phyloP scores from a whole-genome alignment of 257 asterid species.

The Linaria vulgaris region DNA sequence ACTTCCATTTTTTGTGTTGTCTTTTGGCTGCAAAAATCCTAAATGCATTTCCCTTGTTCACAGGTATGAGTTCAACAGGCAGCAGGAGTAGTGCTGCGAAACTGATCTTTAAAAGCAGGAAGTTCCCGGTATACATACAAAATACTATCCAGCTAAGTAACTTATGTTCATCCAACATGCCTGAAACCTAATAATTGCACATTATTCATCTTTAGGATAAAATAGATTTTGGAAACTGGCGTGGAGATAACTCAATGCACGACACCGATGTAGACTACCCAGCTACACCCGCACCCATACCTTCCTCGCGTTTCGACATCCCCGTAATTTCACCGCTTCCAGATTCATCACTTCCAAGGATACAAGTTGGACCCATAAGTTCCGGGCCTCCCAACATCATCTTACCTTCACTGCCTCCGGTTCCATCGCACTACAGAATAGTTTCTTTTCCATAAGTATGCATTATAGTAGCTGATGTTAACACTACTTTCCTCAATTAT shows the following conservation, averaged over 20 bases:
- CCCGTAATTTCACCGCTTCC: too few relatives aligned
- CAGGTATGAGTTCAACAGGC: conserved; percentile 31
- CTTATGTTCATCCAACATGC: neutral
- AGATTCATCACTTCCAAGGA: too few relatives aligned
- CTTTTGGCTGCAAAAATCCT: neutral
- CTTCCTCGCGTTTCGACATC: too few relatives aligned
- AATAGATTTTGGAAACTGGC: neutral
- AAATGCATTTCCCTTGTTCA: neutral
- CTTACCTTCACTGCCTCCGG: conserved; percentile 76
- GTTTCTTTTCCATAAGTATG: conserved; percentile 22
- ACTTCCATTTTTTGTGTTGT: neutral
- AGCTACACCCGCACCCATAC: too few relatives aligned
- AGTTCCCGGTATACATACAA: conserved; percentile 46
- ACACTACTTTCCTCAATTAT: too few relatives aligned
- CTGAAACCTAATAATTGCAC: too few relatives aligned
- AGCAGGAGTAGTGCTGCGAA: conserved; percentile 25
- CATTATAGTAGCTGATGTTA: neutral
- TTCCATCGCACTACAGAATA: neutral
- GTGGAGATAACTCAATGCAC: conserved; percentile 7
- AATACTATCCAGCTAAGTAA: neutral
- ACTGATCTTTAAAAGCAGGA: conserved; percentile 37
- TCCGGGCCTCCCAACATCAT: too few relatives aligned
- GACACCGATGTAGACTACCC: too few relatives aligned
- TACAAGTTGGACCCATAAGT: too few relatives aligned
- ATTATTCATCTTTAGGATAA: conserved; percentile 29